Evolutionary conservation across 1,284 basidiomycete species (phyloP).

Genomic region (Trametes hirsuta): DNA sequence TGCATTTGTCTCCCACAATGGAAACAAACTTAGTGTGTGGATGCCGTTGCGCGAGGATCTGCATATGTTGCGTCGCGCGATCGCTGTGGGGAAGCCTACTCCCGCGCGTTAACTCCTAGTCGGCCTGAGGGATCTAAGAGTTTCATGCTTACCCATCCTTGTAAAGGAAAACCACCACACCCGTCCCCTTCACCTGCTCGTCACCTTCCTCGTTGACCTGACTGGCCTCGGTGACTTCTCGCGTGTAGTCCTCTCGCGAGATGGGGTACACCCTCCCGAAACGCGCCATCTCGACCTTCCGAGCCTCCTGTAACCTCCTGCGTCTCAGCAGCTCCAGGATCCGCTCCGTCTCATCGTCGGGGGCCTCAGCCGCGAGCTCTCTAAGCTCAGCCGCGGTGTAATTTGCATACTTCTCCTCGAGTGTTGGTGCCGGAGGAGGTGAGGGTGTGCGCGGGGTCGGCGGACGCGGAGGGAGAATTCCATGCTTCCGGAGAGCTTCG

Average conservation of each 20-base stretch:
- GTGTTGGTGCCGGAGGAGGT: conserved; percentile 66
- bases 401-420: conserved; percentile 68
- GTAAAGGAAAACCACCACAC: conserved; percentile 88
- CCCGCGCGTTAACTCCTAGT: conserved; percentile 1
- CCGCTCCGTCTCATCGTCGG: conserved; percentile 80
- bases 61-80: conserved; percentile 73
- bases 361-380: conserved; percentile 68
- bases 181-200: conserved; percentile 71
- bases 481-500: conserved; percentile 89
- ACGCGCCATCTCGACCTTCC: conserved; percentile 63
- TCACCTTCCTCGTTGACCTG: conserved; percentile 70
- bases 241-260: conserved; percentile 90
- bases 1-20: conserved; percentile 95
- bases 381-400: conserved; percentile 69
- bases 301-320: conserved; percentile 68
- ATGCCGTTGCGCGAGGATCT: conserved; percentile 77
- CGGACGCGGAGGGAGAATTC: conserved; percentile 82
- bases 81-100: conserved; percentile 80
- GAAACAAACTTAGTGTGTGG: conserved; percentile 95
- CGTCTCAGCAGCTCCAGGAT: conserved; percentile 72
- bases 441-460: conserved; percentile 74
- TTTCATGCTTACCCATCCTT: conserved; percentile 73
- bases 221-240: conserved; percentile 94
- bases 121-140: conserved; percentile 8
- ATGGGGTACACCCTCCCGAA: conserved; percentile 93